Evolutionary conservation across 1,284 basidiomycete species (phyloP).

Genomic region (Melampsora larici-populina): DNA sequence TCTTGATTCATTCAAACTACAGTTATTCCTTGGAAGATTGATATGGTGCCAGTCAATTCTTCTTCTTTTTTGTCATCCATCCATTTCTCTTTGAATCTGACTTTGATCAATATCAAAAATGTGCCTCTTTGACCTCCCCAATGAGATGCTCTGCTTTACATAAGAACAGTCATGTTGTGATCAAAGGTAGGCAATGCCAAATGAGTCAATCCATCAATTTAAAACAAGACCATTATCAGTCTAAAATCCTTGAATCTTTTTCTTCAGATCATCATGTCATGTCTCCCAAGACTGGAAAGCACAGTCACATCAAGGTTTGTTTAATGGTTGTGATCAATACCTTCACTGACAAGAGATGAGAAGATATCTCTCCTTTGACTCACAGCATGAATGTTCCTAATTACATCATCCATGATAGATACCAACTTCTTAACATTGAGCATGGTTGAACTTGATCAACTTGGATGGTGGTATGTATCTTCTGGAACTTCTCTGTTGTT

Average conservation of each 20-base stretch:
- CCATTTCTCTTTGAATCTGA: too few species aligned
- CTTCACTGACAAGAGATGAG: slow-evolving; percentile 52
- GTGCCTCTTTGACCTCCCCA: slow-evolving; percentile 44
- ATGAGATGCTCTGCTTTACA: slow-evolving; percentile 97
- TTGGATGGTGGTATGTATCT: slow-evolving; percentile 63
- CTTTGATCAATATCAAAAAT: neutral
- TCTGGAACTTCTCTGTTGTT: too few species aligned
- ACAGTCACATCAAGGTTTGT: slow-evolving; percentile 99
- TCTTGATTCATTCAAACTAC: too few species aligned
- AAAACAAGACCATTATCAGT: too few species aligned
- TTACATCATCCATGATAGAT: slow-evolving; percentile 87
- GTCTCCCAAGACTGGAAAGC: slow-evolving; percentile 95
- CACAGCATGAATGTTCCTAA: slow-evolving; percentile 99
- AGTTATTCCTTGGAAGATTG: too few species aligned
- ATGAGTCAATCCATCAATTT: slow-evolving; percentile 46
- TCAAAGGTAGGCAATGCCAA: slow-evolving; percentile 97
- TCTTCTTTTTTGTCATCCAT: too few species aligned
- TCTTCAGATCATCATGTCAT: slow-evolving; percentile 72
- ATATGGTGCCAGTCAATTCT: too few species aligned
- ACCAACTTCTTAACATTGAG: slow-evolving; percentile 69
- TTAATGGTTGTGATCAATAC: slow-evolving; percentile 86
- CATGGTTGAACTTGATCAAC: slow-evolving; percentile 85
- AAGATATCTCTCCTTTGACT: slow-evolving; percentile 97
- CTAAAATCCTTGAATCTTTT: too few species aligned
- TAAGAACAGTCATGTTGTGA: slow-evolving; percentile 89